These are phyloP conservation scores for Gamarada debralockiae DNA, from an alignment of 495 filamentous ascomycete genomes.

Conservation along the genomic window DNA sequence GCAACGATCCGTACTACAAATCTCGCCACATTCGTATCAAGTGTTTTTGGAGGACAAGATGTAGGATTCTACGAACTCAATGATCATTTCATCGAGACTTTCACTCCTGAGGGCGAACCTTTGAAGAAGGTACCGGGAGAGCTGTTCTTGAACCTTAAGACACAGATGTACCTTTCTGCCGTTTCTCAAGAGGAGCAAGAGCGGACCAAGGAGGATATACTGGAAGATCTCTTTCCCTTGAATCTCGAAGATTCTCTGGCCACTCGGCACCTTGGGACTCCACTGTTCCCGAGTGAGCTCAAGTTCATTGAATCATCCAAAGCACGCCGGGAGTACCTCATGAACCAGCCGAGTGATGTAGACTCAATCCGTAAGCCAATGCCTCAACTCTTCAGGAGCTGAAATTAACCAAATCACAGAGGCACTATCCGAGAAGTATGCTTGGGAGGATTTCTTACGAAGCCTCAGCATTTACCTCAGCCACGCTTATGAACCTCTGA, in stretches of 20 bases:
- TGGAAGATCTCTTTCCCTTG: constrained; percentile 71
- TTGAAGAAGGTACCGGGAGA: constrained; percentile 68
- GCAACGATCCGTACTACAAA: constrained; percentile 84
- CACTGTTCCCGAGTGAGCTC: constrained; percentile 66
- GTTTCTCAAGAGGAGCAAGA: constrained; percentile 56
- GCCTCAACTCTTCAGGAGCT: background rate
- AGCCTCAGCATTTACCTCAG: constrained; percentile 71
- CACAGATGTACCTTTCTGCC: constrained; percentile 76
- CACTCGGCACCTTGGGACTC: constrained; percentile 59
- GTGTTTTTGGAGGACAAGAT: constrained; percentile 78
- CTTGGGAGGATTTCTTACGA: constrained; percentile 75
- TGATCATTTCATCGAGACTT: constrained; percentile 79
- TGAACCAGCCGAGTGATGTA: constrained; percentile 55
- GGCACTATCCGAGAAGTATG: constrained; percentile 68
- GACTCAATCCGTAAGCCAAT: constrained; percentile 48
- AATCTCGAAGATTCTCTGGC: constrained; percentile 62
- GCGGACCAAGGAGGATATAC: constrained; percentile 58
- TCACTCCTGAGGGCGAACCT: constrained; percentile 71
- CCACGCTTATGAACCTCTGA: constrained; percentile 34
- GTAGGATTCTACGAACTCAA: constrained; percentile 80
- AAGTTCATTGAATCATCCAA: constrained; percentile 64
- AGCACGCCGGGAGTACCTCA: constrained; percentile 63
- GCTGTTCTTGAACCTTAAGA: constrained; percentile 80
- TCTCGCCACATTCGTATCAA: constrained; percentile 78
- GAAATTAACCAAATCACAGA: constrained; percentile 33